A percentile compares a stretch with the other conserved stretches of the same genome.
phyloP scores from a whole-genome alignment of 495 filamentous ascomycete species.

The Usnea hakonensis region DNA sequence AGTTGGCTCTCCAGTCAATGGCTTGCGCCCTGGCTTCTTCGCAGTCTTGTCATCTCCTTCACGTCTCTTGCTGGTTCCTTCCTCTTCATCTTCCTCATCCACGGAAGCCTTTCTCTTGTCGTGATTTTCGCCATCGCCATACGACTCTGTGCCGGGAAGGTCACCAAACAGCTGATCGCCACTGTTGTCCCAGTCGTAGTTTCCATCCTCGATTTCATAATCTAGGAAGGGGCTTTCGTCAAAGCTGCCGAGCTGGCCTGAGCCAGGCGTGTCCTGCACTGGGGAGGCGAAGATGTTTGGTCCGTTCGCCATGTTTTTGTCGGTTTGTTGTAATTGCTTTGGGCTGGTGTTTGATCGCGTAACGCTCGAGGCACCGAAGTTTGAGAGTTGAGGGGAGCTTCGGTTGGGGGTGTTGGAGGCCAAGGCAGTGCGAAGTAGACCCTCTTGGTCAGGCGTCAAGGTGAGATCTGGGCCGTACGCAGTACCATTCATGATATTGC shows the following conservation, averaged over 20 bases:
- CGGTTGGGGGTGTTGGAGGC: slow-evolving; percentile 59
- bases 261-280: slow-evolving; percentile 34
- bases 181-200: slow-evolving; percentile 55
- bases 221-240: slow-evolving; percentile 79
- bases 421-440: slow-evolving; percentile 78
- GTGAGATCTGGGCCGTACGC: slow-evolving; percentile 40
- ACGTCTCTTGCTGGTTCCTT: slow-evolving; percentile 65
- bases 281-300: slow-evolving; percentile 45
- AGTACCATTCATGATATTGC: slow-evolving; percentile 30
- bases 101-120: slow-evolving; percentile 73
- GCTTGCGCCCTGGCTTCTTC: slow-evolving; percentile 96
- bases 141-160: slow-evolving; percentile 50
- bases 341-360: slow-evolving; percentile 19
- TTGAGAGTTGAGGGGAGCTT: neutral
- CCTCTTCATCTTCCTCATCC: slow-evolving; percentile 60
- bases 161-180: slow-evolving; percentile 68
- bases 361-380: neutral
- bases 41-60: slow-evolving; percentile 66
- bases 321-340: slow-evolving; percentile 3
- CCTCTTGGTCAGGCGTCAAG: slow-evolving; percentile 80
- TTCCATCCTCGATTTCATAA: slow-evolving; percentile 60
- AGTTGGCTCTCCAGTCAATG: slow-evolving; percentile 88
- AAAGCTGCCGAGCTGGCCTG: slow-evolving; percentile 41
- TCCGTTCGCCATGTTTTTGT: slow-evolving; percentile 22
- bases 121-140: slow-evolving; percentile 50